phyloP scores from a whole-genome alignment of 2,329 filamentous ascomycete genomes.

The Scorias spongiosa region DNA sequence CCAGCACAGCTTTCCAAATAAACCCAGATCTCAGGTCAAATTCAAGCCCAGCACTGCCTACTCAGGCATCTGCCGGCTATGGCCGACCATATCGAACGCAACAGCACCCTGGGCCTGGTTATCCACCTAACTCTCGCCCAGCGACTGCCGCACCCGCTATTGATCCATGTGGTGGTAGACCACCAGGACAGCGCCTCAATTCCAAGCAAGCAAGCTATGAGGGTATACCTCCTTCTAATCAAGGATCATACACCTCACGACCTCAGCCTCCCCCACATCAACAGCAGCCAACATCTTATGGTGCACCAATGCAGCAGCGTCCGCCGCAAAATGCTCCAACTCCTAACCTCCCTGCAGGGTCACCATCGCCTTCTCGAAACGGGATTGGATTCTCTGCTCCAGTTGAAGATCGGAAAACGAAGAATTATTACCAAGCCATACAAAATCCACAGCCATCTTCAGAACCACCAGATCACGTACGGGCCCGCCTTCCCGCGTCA shows the following conservation, averaged over 20 bases:
- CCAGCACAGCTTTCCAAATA: conserved; percentile 36
- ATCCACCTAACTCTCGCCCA: not conserved
- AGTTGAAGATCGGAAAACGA: conserved; percentile 28
- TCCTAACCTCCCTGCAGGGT: conserved; percentile 11
- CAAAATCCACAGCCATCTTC: not conserved
- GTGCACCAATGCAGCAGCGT: not conserved
- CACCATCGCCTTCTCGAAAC: conserved; percentile 19
- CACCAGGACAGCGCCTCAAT: conserved; percentile 14
- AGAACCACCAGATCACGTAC: not conserved
- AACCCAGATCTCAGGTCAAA: conserved; percentile 26
- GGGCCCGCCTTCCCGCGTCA: not conserved
- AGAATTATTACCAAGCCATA: conserved; percentile 25
- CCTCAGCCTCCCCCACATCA: conserved; percentile 8
- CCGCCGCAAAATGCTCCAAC: conserved; percentile 8
- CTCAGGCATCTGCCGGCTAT: conserved; percentile 19
- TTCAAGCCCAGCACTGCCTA: conserved; percentile 11
- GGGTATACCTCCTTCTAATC: conserved; percentile 2
- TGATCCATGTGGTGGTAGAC: conserved; percentile 9
- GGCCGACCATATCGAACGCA: conserved; percentile 6
- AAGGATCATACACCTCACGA: conserved; percentile 4
- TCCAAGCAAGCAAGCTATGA: conserved; percentile 16
- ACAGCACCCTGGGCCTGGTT: conserved; percentile 4
- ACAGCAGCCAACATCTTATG: conserved; percentile 6
- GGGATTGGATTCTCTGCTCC: conserved; percentile 30
- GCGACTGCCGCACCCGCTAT: conserved; percentile 2